Base-by-base conservation (phyloP, 306 rosid genomes). In the Inga leiocalycina region DNA sequence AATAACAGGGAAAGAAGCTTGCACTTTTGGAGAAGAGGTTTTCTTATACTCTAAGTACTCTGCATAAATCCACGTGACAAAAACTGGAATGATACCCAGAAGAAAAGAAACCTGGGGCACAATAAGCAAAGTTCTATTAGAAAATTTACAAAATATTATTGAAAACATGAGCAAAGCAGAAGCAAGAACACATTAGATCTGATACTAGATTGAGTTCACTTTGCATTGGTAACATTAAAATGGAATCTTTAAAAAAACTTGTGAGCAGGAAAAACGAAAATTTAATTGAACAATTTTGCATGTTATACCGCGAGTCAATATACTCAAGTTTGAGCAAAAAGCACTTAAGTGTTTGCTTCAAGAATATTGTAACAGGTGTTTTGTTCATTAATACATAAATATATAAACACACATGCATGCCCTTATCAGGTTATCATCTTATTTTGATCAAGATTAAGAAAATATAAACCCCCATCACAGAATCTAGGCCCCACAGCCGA, bases 41-140 rank as follows among this genome's bases (percentile, higher is more conserved):
- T 78, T 96, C 91, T 83, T 92, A 84, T 92, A 92, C 75, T 94
- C 98, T 51, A 94, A 88, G 90, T 88, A 96, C 90, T 96, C 98
- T 56, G 99, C 88, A 89, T 96, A 96, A 81, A 94, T 87, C 98
- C 99, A 94, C 10, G 98, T 83, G 70, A 94, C 94, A 87, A 94
- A 92, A 79, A 93, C 81, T 24, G 98, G 99, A 87, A 96, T 88
- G 80, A 91, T 76, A 34, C 98, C 99, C 80, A 96, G 89, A 87
- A 94, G 85, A 84, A 96, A 91, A 3, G 98, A 94, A 89, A 96
- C 97, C 99, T 96, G 88, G 61, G 15, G 43, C 80, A 86, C 75
- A 82, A 86, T 6, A 80, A 73, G 59, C 62, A 79, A 84, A 84
- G 75, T 66, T 76, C 86, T 83, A 86, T 78, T 76, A 86, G 61